Evolutionary conservation across 176 grass and related monocot genomes (phyloP).

Genomic region (Aegilops bicornis): DNA sequence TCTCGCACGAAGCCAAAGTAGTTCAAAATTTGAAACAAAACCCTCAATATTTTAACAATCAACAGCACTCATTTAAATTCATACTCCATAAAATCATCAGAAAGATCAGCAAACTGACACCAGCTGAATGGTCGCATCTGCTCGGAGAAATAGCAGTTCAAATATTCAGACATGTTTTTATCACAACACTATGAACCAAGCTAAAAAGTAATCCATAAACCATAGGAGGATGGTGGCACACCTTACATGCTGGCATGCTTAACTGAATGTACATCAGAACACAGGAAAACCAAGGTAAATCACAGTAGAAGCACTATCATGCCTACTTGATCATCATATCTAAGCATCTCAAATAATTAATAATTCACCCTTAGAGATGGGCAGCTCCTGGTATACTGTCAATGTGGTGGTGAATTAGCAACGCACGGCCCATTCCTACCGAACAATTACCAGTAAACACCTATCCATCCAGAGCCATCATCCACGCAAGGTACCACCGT

Average conservation of each 20-base stretch:
- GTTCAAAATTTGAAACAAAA: constrained; percentile 22
- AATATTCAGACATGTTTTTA: neutral
- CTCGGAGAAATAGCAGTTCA: neutral
- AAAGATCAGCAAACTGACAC: constrained; percentile 7
- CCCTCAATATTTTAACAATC: neutral
- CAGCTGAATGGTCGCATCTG: neutral
- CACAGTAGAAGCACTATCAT: neutral
- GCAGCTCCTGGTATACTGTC: neutral
- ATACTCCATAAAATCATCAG: neutral
- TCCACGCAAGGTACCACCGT: neutral
- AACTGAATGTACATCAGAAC: neutral
- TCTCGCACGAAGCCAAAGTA: neutral
- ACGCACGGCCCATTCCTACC: neutral
- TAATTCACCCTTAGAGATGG: neutral
- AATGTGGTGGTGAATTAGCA: neutral
- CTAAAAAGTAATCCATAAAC: neutral
- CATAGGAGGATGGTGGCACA: neutral
- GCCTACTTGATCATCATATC: neutral
- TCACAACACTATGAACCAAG: neutral
- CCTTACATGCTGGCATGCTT: neutral
- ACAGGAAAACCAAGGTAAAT: neutral
- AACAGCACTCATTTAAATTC: neutral
- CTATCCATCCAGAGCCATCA: neutral
- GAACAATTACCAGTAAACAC: neutral
- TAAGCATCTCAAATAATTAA: neutral